Evolutionary conservation across 2,329 filamentous ascomycete genomes (phyloP).

Genomic region (Claviceps monticola): DNA sequence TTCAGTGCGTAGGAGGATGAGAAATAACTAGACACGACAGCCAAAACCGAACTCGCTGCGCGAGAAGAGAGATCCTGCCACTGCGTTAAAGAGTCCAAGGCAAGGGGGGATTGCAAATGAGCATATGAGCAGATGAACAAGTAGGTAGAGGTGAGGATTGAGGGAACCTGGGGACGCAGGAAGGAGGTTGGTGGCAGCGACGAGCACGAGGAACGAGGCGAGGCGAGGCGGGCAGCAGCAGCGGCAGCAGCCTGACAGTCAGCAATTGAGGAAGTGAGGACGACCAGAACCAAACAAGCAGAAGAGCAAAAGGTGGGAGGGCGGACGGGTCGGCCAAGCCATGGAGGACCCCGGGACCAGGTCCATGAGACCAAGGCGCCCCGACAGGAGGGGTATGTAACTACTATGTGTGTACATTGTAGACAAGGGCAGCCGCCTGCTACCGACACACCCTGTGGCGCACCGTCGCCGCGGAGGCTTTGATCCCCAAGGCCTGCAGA

Average conservation of each 20-base stretch:
- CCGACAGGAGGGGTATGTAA: neutral
- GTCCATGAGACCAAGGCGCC: constrained; percentile 1
- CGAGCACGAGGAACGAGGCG: neutral
- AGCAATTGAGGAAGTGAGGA: neutral
- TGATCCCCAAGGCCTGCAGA: too few species aligned
- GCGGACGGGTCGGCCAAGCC: constrained; percentile 4
- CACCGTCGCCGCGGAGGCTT: too few species aligned
- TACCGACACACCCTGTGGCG: neutral
- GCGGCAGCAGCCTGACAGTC: constrained; percentile 1
- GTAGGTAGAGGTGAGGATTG: constrained; percentile 3
- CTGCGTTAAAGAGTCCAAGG: neutral
- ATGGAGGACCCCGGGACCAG: constrained; percentile 3
- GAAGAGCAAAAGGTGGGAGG: constrained; percentile 1
- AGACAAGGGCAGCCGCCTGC: neutral
- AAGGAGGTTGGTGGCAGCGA: constrained; percentile 5
- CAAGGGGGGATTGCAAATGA: neutral
- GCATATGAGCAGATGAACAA: neutral
- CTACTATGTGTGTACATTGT: neutral
- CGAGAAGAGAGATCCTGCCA: neutral
- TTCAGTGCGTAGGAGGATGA: neutral
- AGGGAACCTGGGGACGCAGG: constrained; percentile 1
- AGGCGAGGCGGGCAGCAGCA: neutral
- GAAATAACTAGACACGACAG: neutral
- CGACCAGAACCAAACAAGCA: neutral
- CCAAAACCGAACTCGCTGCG: neutral